phyloP scores from a whole-genome alignment of 805 yeast genomes.

The Cyberlindnera mississippiensis region DNA sequence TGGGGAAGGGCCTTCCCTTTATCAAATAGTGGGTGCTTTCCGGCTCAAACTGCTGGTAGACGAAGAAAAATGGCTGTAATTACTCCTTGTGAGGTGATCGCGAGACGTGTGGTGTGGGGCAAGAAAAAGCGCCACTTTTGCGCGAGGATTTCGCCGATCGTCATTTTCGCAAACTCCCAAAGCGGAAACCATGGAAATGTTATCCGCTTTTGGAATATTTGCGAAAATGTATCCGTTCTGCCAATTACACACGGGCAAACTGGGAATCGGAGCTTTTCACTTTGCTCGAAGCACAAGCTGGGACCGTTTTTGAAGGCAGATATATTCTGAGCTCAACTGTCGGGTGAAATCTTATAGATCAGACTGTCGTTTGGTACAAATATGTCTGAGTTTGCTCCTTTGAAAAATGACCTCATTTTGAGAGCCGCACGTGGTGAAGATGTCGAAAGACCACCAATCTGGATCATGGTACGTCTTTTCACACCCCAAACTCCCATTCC shows the following conservation, averaged over 20 bases:
- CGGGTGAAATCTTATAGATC: not conserved
- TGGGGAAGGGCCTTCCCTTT: too few species aligned
- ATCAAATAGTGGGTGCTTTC: too few species aligned
- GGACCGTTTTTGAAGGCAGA: not conserved
- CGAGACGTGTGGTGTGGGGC: too few species aligned
- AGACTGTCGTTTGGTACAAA: not conserved
- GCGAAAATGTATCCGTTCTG: not conserved
- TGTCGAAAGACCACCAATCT: constrained; percentile 96
- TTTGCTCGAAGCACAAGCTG: not conserved
- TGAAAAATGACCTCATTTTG: constrained; percentile 85
- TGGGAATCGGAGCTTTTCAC: too few species aligned
- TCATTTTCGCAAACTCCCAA: too few species aligned
- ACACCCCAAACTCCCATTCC: not conserved
- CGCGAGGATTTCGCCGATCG: not conserved
- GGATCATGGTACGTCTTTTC: constrained; percentile 70
- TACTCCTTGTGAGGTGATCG: too few species aligned
- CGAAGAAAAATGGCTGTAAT: too few species aligned
- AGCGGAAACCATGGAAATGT: not conserved
- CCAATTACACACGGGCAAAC: not conserved
- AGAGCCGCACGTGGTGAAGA: constrained; percentile 88
- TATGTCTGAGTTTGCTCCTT: constrained; percentile 53
- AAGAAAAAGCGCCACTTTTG: not conserved
- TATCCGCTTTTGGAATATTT: not conserved
- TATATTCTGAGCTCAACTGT: not conserved
- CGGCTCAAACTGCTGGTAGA: too few species aligned